These are phyloP conservation scores for Raffaelea ambrosiae DNA, from an alignment of 2,329 filamentous ascomycete species.

Conservation along the genomic window DNA sequence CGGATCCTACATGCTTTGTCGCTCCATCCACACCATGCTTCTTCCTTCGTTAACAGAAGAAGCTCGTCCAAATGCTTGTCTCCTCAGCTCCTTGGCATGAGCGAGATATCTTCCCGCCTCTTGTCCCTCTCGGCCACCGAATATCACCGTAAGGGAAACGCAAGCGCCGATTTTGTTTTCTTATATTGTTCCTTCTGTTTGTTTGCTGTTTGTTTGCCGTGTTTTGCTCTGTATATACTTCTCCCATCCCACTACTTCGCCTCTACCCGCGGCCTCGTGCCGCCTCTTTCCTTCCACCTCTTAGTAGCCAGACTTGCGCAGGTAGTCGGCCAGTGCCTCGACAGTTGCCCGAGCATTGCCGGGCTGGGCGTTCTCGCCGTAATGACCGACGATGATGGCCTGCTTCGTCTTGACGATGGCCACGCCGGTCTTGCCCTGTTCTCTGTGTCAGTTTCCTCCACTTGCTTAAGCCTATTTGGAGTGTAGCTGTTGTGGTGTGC, in stretches of 20 bases:
- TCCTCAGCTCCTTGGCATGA: neutral
- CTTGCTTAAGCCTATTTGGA: neutral
- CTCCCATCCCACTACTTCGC: too few species aligned
- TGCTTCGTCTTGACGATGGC: constrained; percentile 79
- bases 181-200: too few species aligned
- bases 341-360: constrained; percentile 71
- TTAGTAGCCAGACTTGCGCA: constrained; percentile 72
- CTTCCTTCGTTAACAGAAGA: neutral
- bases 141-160: too few species aligned
- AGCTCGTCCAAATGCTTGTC: neutral
- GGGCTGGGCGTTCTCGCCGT: constrained; percentile 64
- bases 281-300: neutral
- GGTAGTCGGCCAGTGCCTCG: constrained; percentile 79
- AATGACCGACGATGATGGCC: constrained; percentile 82
- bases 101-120: too few species aligned
- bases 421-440: constrained; percentile 67
- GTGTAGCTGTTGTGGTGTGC: neutral
- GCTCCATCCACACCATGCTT: neutral
- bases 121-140: too few species aligned
- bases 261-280: too few species aligned
- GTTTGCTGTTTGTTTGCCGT: too few species aligned
- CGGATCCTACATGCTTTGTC: neutral
- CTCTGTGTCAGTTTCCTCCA: neutral
- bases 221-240: too few species aligned
- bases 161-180: too few species aligned